Conservation (phyloP, 2,329 filamentous ascomycete genomes). For the Didymella sp. region DNA sequence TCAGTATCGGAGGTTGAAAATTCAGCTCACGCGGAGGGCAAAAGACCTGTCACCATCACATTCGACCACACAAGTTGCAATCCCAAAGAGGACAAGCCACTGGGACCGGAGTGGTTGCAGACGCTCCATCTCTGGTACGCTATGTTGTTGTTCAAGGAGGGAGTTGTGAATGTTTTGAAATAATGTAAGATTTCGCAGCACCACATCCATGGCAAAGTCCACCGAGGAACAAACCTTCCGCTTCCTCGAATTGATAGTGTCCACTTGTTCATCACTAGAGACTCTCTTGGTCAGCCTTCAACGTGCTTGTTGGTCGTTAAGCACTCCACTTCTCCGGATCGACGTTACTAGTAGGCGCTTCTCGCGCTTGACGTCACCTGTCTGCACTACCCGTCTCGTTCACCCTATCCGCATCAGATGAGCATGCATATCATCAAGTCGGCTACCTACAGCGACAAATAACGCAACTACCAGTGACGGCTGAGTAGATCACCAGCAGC, state of each 20-base stretch:
- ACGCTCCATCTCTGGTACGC: slow-evolving; percentile 14
- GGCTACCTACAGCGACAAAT: no score
- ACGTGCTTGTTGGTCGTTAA: background rate
- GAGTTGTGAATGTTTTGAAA: background rate
- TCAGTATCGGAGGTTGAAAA: slow-evolving; percentile 1
- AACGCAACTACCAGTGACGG: no score
- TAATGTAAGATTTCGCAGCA: background rate
- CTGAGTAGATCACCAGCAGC: no score
- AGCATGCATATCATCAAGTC: no score
- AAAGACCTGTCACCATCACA: background rate
- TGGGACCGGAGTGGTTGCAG: slow-evolving; percentile 1
- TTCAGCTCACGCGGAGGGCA: background rate
- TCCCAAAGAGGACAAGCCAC: slow-evolving; percentile 13
- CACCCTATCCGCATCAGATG: no score
- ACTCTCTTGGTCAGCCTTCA: background rate
- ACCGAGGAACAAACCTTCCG: background rate
- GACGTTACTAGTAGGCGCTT: no score
- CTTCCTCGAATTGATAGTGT: background rate
- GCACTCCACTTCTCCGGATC: no score
- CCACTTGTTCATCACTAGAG: background rate
- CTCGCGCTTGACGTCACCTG: no score
- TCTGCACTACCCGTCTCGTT: no score
- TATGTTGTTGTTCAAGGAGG: slow-evolving; percentile 2
- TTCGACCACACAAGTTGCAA: slow-evolving; percentile 10
- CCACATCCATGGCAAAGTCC: background rate